Percentiles rank a stretch among this genome's conserved stretches.
Conservation (phyloP, 306 rosid species). For the Carpinus viminea region DNA sequence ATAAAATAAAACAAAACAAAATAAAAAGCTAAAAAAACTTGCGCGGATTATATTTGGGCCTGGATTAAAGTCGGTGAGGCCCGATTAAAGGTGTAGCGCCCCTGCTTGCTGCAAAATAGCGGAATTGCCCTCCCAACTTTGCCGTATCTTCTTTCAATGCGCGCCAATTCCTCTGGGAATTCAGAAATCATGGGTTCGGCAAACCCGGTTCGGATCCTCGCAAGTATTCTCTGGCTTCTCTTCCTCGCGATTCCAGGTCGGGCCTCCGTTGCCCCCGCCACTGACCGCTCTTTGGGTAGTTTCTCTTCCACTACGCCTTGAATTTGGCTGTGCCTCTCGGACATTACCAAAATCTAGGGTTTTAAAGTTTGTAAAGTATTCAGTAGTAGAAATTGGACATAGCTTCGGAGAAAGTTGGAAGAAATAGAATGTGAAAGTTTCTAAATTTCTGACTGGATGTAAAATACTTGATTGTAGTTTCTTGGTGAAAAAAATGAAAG, state of each 20-base stretch:
- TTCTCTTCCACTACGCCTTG: conserved; percentile 11
- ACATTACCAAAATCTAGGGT: conserved; percentile 10
- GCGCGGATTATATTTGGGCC: neutral
- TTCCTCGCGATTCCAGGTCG: conserved; percentile 19
- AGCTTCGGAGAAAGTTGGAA: neutral
- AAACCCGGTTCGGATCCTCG: conserved; percentile 23
- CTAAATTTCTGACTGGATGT: neutral
- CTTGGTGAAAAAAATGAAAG: neutral
- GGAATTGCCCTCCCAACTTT: conserved; percentile 20
- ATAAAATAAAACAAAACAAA: no score
- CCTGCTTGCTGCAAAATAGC: neutral
- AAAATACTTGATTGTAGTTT: no score
- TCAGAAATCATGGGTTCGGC: conserved; percentile 30
- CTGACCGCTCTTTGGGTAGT: conserved; percentile 45
- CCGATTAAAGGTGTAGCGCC: neutral
- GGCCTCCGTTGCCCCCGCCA: conserved; percentile 27
- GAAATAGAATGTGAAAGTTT: neutral
- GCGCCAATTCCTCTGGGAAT: conserved; percentile 31
- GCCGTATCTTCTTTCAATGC: conserved; percentile 47
- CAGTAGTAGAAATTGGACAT: neutral
- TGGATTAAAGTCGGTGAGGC: conserved; percentile 3
- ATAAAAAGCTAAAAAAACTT: no score
- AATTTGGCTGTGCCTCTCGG: conserved; percentile 10
- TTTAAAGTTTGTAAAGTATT: neutral
- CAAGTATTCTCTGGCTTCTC: conserved; percentile 29